Percentiles rank a stretch among this genome's conserved stretches.
phyloP scores from a whole-genome alignment of 495 filamentous ascomycete species.

The Daldinia vernicosa region DNA sequence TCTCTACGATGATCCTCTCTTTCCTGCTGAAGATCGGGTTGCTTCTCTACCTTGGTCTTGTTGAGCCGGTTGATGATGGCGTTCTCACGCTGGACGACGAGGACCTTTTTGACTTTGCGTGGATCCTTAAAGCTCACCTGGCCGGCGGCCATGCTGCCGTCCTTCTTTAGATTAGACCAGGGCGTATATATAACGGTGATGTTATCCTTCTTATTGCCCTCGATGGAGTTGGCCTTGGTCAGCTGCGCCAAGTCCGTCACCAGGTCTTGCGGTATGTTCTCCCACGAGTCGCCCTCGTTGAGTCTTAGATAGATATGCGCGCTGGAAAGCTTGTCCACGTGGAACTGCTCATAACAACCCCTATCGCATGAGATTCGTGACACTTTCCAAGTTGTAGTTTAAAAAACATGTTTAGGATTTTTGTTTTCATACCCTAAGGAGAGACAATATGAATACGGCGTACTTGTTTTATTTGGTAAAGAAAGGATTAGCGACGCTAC shows the following conservation, averaged over 20 bases:
- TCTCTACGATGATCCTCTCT: slow-evolving; percentile 77
- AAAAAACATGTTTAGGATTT: slow-evolving; percentile 9
- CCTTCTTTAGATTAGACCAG: slow-evolving; percentile 96
- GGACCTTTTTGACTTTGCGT: slow-evolving; percentile 81
- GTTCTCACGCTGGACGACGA: slow-evolving; percentile 81
- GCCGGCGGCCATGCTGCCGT: slow-evolving; percentile 93
- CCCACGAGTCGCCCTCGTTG: slow-evolving; percentile 84
- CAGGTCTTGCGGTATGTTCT: slow-evolving; percentile 76
- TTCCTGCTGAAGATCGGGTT: slow-evolving; percentile 80
- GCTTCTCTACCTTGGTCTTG: slow-evolving; percentile 90
- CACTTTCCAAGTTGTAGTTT: slow-evolving; percentile 1
- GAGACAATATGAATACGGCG: slow-evolving; percentile 21
- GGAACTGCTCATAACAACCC: slow-evolving; percentile 68
- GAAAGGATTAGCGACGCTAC: slow-evolving; percentile 19
- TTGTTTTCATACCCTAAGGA: slow-evolving; percentile 43
- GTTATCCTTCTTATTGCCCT: slow-evolving; percentile 99
- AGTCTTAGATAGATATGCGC: slow-evolving; percentile 95
- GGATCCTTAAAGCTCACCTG: slow-evolving; percentile 95
- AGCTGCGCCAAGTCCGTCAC: slow-evolving; percentile 90
- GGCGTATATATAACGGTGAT: slow-evolving; percentile 96
- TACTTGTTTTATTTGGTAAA: neutral
- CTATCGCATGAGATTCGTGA: slow-evolving; percentile 31
- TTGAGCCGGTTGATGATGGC: slow-evolving; percentile 93
- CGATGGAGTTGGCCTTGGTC: slow-evolving; percentile 98
- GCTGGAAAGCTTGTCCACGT: slow-evolving; percentile 96